Evolutionary conservation across 164 flowering plant species (phyloP).

Genomic region (Vitis cinerea): DNA sequence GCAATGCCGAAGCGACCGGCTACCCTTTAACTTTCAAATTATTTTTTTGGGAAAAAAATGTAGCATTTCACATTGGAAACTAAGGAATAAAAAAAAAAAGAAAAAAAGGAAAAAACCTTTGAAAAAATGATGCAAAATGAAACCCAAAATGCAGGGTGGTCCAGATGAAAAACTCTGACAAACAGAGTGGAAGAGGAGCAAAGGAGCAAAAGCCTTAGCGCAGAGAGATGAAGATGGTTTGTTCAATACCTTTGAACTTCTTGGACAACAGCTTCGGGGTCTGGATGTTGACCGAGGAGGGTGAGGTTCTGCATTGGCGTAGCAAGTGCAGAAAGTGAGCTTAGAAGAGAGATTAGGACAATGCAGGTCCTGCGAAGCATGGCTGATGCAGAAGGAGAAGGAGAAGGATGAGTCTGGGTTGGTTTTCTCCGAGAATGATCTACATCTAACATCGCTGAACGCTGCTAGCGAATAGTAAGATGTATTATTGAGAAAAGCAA

Average conservation of each 20-base stretch:
- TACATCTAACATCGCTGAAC: neutral
- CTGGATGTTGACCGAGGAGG: conserved; percentile 53
- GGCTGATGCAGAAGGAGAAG: conserved; percentile 2
- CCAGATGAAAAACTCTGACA: neutral
- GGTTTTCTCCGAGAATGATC: neutral
- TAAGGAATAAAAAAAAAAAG: neutral
- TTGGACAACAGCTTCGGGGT: conserved; percentile 51
- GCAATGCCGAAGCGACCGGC: too few species aligned
- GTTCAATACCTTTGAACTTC: conserved; percentile 46
- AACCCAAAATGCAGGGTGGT: neutral
- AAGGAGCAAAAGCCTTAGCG: neutral
- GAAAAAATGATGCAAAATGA: neutral
- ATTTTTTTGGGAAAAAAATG: too few species aligned
- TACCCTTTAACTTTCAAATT: too few species aligned
- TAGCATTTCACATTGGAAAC: neutral
- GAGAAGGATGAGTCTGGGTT: conserved; percentile 1
- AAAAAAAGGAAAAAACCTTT: neutral
- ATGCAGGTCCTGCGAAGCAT: conserved; percentile 43
- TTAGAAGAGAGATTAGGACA: conserved; percentile 29
- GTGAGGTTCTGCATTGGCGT: conserved; percentile 39
- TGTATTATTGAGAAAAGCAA: neutral
- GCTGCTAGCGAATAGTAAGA: neutral
- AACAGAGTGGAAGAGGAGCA: neutral
- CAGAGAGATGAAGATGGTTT: too few species aligned
- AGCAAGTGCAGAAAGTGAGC: conserved; percentile 20